Evolutionary conservation across 139 green algal genomes (phyloP).

Genomic region (Edaphochlamys debaryana): DNA sequence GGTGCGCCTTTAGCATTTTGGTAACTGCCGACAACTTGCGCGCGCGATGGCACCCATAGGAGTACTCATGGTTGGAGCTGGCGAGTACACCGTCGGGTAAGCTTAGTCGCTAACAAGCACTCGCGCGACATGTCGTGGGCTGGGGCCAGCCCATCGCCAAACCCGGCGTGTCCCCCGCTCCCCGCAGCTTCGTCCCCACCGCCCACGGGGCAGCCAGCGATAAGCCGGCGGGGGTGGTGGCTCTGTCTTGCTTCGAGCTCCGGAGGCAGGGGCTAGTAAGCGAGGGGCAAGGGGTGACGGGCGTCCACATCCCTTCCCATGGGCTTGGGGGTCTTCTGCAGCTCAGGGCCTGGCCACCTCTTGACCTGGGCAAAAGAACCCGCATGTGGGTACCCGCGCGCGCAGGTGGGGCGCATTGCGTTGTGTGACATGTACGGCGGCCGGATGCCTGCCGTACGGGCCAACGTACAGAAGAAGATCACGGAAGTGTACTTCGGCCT

Average conservation of each 20-base stretch:
- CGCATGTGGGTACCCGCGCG: too few species aligned
- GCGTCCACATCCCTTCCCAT: too few species aligned
- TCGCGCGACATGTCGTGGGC: too few species aligned
- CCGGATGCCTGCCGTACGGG: constrained; percentile 57
- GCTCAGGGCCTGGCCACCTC: too few species aligned
- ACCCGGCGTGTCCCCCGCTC: too few species aligned
- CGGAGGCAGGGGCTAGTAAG: constrained; percentile 53
- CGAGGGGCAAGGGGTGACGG: too few species aligned
- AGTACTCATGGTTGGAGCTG: constrained; percentile 58
- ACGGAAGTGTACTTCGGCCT: constrained; percentile 57
- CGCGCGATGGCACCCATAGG: constrained; percentile 32
- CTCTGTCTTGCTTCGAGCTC: constrained; percentile 63
- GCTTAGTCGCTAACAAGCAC: too few species aligned
- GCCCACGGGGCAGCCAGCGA: constrained; percentile 61
- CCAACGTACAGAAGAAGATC: constrained; percentile 56
- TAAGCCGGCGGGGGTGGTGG: constrained; percentile 70
- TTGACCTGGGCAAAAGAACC: too few species aligned
- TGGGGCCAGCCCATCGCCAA: too few species aligned
- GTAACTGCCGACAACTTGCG: too few species aligned
- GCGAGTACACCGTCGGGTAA: constrained; percentile 68
- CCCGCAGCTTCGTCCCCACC: constrained; percentile 58
- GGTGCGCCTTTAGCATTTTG: not conserved
- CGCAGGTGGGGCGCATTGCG: constrained; percentile 56
- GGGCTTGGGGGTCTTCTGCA: too few species aligned
- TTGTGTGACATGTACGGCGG: constrained; percentile 58